Evolutionary conservation across 345 rosid species (phyloP), one percentile per base, ranked within the genome.

Genomic region (Geranium brycei): DNA sequence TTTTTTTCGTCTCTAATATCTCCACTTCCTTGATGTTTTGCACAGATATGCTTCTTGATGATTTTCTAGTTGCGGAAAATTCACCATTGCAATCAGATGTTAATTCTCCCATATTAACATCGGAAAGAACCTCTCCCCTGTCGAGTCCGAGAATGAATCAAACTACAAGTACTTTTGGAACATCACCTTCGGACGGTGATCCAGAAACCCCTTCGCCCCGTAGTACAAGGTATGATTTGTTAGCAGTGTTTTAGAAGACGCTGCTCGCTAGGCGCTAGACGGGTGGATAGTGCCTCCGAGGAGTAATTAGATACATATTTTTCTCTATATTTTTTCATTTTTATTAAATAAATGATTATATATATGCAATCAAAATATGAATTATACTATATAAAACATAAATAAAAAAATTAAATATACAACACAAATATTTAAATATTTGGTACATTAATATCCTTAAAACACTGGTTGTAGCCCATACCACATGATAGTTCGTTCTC

Each of bases 31-130:
- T 31, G 70, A 47, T 65, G 55, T 76, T 71, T 68, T 60, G 19
- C 69, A 76, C 85, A 93, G 99, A 93, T 75, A 55, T 79, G 72
- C 77, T 93, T 69, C 86, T 90, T 28, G 97, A 78, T 68, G 99
- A 93, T 79, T 81, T 88, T 76, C 78, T 93, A 59, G 85, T 88
- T 15, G 96, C 99, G 15, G 99, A 93, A 77, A 86, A 93, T 74
- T 81, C 96, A 28, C 79, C 96, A 59, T 68, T 85, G 66, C 96
- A 87, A 71, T 76, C 92, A 0, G 95, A 93, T 64, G 63, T 69
- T 58, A 80, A 67, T 79, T 87, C 97, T 74, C 81, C 90, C 51
- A 17, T 79, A 58, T 66, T 74, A 77, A 76, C 86, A 62, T 75
- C 98, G 19, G 96, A 87, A 71, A 79, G 88, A 79, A 71, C 84